Evolutionary conservation across 1,284 basidiomycete genomes (phyloP), one percentile per base, ranked within the genome.

Genomic region (Naganishia cerealis): DNA sequence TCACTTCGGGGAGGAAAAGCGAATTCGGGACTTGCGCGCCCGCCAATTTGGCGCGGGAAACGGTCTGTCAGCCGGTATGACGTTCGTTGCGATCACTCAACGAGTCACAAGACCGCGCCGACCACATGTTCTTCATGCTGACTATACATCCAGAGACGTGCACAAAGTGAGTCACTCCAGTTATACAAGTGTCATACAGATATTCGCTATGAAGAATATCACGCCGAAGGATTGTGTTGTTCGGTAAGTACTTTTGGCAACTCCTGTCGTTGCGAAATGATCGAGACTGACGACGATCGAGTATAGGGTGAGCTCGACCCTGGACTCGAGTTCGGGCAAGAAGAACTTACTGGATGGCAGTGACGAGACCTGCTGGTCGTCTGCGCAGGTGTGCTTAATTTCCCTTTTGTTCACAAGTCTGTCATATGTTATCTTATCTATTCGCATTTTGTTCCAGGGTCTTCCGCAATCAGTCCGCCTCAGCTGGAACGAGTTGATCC

Each of bases 391-490:
- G 21, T 5, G 67, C 42, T 9, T 36, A 39, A 12, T 7, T 24
- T 56, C 21, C 62, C 9, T 18, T 26, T 46, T 26, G 21, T 39
- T 36, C n/a, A 0, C 16, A 24, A 42, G 26, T 21, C 67, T n/a
- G 10, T 24, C 16, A 26, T 8, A 53, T 16, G n/a, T 4, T 12
- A 39, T 12, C 26, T 26, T 24, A 57, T 46, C 2, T n/a, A 29
- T 16, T 13, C 2, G 24, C 21, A 9, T 21, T 46, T 1, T 26
- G 13, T 36, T 48, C 16, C 59, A 73, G 73, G 73, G 73, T 46
- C 72, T 77, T n/a, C 75, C 76, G 18, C 73, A 75, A 43, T 75
- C 71, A 1, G 72, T 81, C 36, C 71, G 74, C 61, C 72, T 81
- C 26, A 70, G 67, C 7, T 79, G 80, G 70, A 74, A 77, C 2